Base-by-base conservation (phyloP, 2,329 filamentous ascomycete species). In the Claviceps sp. region DNA sequence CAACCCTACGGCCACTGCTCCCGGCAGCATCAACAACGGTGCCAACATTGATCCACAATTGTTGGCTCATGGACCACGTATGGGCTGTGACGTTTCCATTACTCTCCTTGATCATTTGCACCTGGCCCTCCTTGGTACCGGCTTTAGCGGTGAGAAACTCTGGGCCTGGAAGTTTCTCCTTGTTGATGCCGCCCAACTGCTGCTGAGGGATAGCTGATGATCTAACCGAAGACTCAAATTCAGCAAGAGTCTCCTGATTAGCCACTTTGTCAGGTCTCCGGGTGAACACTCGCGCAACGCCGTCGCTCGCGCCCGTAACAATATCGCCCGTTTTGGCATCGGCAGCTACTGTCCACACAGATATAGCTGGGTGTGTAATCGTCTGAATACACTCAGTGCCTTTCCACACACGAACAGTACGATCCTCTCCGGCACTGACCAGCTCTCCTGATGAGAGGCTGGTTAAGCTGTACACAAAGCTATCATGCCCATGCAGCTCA, bases 331-430 rank as follows among this genome's bases (percentile, higher is more conserved):
- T 94, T 56, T 88, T 81, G 0, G 76, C 64, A 62, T 87, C 93
- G 11, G 80, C 86, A n/a, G 89, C 87, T 17, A 98, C 89, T 14
- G 81, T 77, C 93, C 93, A 98, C 5, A 98, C 90, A 0, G 91
- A 97, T 52, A 97, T 94, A 10, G 93, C 93, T 11, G 93, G 93
- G 62, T 96, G 89, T 1, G 91, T 96, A 57, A 98, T 97, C 41
- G 91, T 96, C 68, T 98, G 93, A 46, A 95, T 71, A 64, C 91
- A 97, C 52, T 89, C 77, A 14, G 73, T 78, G 45, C 85, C 87
- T 59, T 79, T 84, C 93, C 94, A 98, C 64, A 98, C 74, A 50
- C 89, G 80, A 38, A 95, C 81, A 0, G 93, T 96, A n/a, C 93
- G 81, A 68, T 98, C 93, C 68, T 98, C 93, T 17, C 89, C 89